Base-by-base conservation (phyloP, 2,329 filamentous ascomycete genomes). In the Epichloe amarillans region DNA sequence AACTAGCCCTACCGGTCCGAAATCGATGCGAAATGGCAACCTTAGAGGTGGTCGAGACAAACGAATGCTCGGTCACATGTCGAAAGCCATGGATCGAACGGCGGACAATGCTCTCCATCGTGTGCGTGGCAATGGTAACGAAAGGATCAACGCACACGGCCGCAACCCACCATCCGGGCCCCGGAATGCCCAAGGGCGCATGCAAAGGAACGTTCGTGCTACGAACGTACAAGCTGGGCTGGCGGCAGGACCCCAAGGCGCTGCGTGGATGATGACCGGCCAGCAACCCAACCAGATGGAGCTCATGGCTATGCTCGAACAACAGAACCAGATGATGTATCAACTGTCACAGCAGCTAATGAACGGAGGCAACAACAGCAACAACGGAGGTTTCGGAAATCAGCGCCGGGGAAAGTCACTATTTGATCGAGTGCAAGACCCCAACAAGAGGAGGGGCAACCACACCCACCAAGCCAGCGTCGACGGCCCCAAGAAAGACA, bases 291-390 rank as follows among this genome's bases (percentile, higher is more conserved):
- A 70, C 66, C 73, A 80, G 69, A 68, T 72, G 59, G 74, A 68
- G 70, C 79, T 65, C 72, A 85, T 69, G 76, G 88, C 69, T 75
- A 91, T 94, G 71, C 78, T 93, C 56, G 87, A 95, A 67, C 86
- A 95, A 63, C 88, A 95, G 62, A 87, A 86, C 47, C 80, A 84
- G 53, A 86, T 94, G 80, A 88, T 95, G 80, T 79, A 81, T 50
- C 84, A 90, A 60, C 74, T 88, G 60, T 77, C 80, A 57, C 76
- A 82, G 58, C 77, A 81, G 59, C 66, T 79, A 57, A 72, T 84
- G 62, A 78, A 77, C 64, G 73, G 72, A 7, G 77, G 19, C 68
- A 74, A 56, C 19, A 43, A 42, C 39, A 36, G n/a, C 72, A 80
- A 61, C 4, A 46, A 42, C 21, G 42, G 46, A 19, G 58, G 58